These are phyloP conservation scores for Podospora pseudopauciseta DNA, from an alignment of 495 filamentous ascomycete species.

Conservation along the genomic window DNA sequence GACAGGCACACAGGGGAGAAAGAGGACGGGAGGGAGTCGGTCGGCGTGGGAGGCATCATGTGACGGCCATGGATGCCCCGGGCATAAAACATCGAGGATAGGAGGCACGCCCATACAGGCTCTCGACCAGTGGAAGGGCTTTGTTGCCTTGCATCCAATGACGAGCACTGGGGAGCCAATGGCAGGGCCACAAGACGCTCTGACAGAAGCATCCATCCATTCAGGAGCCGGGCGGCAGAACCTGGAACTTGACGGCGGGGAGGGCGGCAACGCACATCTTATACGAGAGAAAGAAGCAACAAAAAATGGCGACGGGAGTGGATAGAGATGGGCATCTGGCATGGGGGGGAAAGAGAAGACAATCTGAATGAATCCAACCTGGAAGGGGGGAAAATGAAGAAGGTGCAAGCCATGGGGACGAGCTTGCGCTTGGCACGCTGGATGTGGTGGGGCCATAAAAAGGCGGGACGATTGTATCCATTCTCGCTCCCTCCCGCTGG, in stretches of 20 bases:
- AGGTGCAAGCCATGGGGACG: neutral
- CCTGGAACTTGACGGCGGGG: neutral
- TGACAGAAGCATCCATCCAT: neutral
- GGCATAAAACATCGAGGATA: neutral
- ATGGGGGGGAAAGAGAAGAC: too few species aligned
- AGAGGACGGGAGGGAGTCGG: neutral
- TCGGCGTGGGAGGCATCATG: neutral
- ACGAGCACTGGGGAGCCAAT: neutral
- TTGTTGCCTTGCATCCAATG: neutral
- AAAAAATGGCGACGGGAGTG: neutral
- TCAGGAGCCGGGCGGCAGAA: neutral
- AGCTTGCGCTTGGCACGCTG: neutral
- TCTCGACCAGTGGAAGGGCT: neutral
- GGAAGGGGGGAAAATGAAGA: neutral
- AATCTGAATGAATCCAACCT: too few species aligned
- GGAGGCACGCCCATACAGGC: neutral
- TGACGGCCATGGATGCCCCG: neutral
- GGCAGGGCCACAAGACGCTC: neutral
- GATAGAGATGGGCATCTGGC: neutral
- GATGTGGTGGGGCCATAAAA: neutral
- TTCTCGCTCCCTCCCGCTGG: neutral
- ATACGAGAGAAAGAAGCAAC: neutral
- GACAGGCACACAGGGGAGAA: neutral
- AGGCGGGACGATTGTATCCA: neutral
- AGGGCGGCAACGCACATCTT: neutral